Base-by-base conservation (phyloP, 805 yeast genomes). In the Lipomyces oligophaga region DNA sequence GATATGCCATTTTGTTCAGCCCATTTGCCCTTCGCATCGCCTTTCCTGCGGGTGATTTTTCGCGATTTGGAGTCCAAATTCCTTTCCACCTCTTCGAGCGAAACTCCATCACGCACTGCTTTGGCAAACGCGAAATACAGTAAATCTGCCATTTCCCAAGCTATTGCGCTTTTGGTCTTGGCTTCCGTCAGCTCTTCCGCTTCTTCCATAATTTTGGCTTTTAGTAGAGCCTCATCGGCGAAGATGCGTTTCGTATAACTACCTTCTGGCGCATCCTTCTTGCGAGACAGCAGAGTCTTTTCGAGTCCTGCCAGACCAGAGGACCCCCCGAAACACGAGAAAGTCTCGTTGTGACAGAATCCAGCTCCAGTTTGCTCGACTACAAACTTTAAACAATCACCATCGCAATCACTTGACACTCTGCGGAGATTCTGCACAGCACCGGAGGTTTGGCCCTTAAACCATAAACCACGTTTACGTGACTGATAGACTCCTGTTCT, bases 111-210 rank as follows among this genome's bases (percentile, higher is more conserved):
- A 66, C 85, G 79, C 33, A 80, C 64, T 21, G 83, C 76, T 63
- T 84, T 85, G 58, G 83, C 72, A 48, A 76, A 53, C 44, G 85
- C 81, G 60, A 83, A 80, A 61, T 77, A 72, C 49, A 84, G 75
- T 64, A 93, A 73, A 65, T 93, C 98, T 6, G 98, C 98, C 43
- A 95, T 90, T 69, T 93, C 98, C 96, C 96, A 93, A 0, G 97
- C 83, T 44, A 87, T 76, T 47, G 90, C 83, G 1, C 75, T 76
- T 59, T 74, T 74, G 4, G 71, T 60, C 30, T 72, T 73, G 15
- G 98, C 97, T 48, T 88, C 96, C 26, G 88, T 79, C 53, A 93
- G 77, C 67, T 93, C 98, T 61, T 90, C 97, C 35, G 96, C 94
- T 68, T 93, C 98, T 69, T 93, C 98, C 65, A 80, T 79, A 68